A percentile compares a stretch with the other conserved stretches of the same genome.
Conservation (phyloP, 345 rosid genomes). For the Dipteronia dyeriana region DNA sequence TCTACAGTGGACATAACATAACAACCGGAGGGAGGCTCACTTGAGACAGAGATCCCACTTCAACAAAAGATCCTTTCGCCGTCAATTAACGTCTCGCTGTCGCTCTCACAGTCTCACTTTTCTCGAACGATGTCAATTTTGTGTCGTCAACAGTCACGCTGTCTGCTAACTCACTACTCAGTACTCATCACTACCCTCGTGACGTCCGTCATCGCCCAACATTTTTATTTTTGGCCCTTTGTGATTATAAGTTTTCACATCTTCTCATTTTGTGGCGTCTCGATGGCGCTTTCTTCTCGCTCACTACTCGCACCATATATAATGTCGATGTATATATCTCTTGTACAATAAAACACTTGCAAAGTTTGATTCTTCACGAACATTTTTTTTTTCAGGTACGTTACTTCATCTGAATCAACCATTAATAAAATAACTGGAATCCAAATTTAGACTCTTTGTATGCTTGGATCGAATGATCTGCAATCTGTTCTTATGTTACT, state of each 20-base stretch:
- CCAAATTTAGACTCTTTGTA: neutral
- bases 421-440: neutral
- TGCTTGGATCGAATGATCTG: constrained; percentile 19
- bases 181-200: constrained; percentile 9
- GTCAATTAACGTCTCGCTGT: constrained; percentile 27
- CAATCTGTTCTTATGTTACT: constrained; percentile 7
- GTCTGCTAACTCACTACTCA: neutral
- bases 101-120: constrained; percentile 8
- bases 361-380: neutral
- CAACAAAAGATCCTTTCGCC: constrained; percentile 22
- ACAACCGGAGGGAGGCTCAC: too few relatives aligned
- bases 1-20: too few relatives aligned
- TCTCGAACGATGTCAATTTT: neutral
- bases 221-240: constrained; percentile 2
- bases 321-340: neutral
- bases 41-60: neutral
- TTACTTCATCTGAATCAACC: neutral
- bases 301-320: neutral
- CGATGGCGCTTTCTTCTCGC: constrained; percentile 21
- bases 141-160: neutral
- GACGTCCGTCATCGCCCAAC: constrained; percentile 14
- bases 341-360: neutral
- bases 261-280: constrained; percentile 27
- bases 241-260: constrained; percentile 1
- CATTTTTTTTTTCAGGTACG: constrained; percentile 1